Conservation (phyloP, 345 rosid genomes). For the Adansonia digitata region DNA sequence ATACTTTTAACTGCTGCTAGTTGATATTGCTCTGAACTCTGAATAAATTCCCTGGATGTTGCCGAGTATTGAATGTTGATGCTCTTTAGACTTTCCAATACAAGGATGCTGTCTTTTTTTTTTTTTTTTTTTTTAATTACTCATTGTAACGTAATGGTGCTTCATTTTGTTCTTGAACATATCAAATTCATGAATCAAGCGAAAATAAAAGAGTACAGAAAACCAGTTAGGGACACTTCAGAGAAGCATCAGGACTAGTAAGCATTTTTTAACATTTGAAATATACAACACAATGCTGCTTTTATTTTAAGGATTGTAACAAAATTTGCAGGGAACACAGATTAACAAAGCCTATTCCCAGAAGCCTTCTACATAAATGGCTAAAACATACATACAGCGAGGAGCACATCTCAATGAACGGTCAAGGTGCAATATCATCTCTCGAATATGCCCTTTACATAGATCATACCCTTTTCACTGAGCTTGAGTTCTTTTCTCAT, state of each 20-base stretch:
- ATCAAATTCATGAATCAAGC: background rate
- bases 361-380: background rate
- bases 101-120: background rate
- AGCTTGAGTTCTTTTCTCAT: conserved; percentile 82
- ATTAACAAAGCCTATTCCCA: background rate
- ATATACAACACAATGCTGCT: background rate
- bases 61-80: background rate
- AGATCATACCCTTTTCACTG: conserved; percentile 88
- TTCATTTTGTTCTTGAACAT: background rate
- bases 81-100: background rate
- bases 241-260: background rate
- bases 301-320: background rate
- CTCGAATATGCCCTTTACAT: conserved; percentile 83
- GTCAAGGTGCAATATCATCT: conserved; percentile 29
- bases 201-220: background rate
- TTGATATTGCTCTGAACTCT: conserved; percentile 6
- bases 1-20: conserved; percentile 5
- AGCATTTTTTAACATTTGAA: background rate
- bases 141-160: background rate
- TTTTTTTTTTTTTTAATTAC: background rate
- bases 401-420: background rate
- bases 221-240: background rate
- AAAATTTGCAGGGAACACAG: background rate
- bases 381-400: background rate
- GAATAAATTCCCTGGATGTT: conserved; percentile 26